Percentiles rank a stretch among this genome's conserved stretches.
Evolutionary conservation across 2,329 filamentous ascomycete genomes (phyloP).

Genomic region (Hymenoscyphus fructigenus): DNA sequence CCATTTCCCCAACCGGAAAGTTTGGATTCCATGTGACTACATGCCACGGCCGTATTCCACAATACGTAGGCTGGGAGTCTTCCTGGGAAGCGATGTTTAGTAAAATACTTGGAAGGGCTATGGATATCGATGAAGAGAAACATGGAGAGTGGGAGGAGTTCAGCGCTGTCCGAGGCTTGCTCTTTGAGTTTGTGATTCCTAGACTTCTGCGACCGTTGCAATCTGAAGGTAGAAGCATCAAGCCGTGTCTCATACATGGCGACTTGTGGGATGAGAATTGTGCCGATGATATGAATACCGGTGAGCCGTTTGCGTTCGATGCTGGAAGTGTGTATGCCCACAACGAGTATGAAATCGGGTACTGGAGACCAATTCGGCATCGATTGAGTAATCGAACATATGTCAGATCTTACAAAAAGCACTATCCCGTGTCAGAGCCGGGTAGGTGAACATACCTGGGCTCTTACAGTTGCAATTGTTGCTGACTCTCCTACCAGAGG

Average conservation of each 20-base stretch:
- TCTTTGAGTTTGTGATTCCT: too few relatives aligned
- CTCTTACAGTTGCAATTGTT: too few relatives aligned
- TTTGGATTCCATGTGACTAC: constrained; percentile 34
- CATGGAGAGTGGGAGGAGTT: not conserved
- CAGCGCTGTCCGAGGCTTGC: not conserved
- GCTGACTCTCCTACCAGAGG: not conserved
- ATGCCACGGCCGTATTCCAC: constrained; percentile 27
- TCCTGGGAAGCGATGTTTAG: not conserved
- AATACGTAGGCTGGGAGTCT: constrained; percentile 14
- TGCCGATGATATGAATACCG: too few relatives aligned
- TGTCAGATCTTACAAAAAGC: constrained; percentile 8
- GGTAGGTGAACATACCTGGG: not conserved
- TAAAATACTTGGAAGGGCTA: not conserved
- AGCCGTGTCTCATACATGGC: too few relatives aligned
- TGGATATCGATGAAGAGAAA: not conserved
- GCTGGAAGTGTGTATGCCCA: too few relatives aligned
- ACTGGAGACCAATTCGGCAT: constrained; percentile 18
- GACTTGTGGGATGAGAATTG: too few relatives aligned
- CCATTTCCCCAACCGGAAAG: constrained; percentile 29
- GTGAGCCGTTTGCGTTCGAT: too few relatives aligned
- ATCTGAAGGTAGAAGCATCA: too few relatives aligned
- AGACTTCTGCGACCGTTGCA: too few relatives aligned
- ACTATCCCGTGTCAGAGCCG: constrained; percentile 5
- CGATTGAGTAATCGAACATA: constrained; percentile 7
- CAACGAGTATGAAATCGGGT: constrained; percentile 15